phyloP scores from a whole-genome alignment of 1,139 yeast species.

The Debaryomycetaceae sp. region DNA sequence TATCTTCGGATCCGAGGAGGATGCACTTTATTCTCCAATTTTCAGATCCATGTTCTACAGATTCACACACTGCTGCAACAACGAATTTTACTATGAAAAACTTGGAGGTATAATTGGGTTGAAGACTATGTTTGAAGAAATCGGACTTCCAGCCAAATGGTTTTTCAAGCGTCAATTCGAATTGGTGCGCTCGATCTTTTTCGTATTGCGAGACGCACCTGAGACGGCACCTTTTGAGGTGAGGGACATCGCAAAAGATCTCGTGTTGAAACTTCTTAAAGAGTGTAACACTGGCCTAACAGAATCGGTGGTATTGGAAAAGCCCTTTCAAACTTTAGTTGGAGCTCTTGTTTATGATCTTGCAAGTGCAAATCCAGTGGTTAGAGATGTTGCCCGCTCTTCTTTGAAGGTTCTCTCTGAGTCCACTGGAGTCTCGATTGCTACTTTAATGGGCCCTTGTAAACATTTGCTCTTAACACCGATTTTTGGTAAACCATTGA shows the following conservation, averaged over 20 bases:
- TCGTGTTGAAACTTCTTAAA: slow-evolving; percentile 60
- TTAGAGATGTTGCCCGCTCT: slow-evolving; percentile 77
- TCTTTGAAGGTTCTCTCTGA: slow-evolving; percentile 68
- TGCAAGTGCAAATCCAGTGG: slow-evolving; percentile 81
- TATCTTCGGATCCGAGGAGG: slow-evolving; percentile 64
- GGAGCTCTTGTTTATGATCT: slow-evolving; percentile 89
- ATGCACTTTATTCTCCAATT: slow-evolving; percentile 69
- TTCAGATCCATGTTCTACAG: slow-evolving; percentile 75
- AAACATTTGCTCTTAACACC: slow-evolving; percentile 83
- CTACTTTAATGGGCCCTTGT: slow-evolving; percentile 77
- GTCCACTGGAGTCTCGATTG: slow-evolving; percentile 63
- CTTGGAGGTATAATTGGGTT: slow-evolving; percentile 89
- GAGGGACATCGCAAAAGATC: slow-evolving; percentile 62
- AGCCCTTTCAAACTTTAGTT: slow-evolving; percentile 79
- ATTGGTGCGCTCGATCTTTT: slow-evolving; percentile 79
- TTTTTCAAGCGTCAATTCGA: slow-evolving; percentile 78
- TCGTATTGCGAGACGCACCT: slow-evolving; percentile 88
- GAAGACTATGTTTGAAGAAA: slow-evolving; percentile 64
- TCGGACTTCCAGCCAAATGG: slow-evolving; percentile 68
- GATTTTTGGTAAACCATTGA: slow-evolving; percentile 90
- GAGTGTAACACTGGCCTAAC: slow-evolving; percentile 62
- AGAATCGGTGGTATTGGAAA: slow-evolving; percentile 57
- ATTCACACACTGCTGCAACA: slow-evolving; percentile 88
- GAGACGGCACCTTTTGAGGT: slow-evolving; percentile 83
- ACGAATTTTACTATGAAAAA: slow-evolving; percentile 79